Percentiles rank a stretch among this genome's conserved stretches.
Conservation (phyloP, 495 filamentous ascomycete species). For the Cercophora scortea region DNA sequence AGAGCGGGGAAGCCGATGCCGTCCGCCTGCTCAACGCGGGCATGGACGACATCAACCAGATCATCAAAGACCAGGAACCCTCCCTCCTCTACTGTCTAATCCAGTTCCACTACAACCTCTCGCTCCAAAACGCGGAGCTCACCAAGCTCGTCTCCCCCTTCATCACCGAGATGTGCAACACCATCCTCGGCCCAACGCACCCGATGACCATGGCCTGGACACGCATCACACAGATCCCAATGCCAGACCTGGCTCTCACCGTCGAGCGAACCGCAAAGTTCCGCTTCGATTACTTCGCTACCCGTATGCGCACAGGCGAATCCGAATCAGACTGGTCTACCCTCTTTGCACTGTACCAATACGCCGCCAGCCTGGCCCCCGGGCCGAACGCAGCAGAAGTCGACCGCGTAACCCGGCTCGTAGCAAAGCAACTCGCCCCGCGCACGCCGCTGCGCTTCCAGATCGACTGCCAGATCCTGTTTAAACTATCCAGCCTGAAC, state of each 20-base stretch:
- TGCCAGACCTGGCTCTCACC: conserved; percentile 1
- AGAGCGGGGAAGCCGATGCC: conserved; percentile 4
- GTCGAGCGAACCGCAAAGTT: conserved; percentile 7
- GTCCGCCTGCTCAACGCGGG: conserved; percentile 12
- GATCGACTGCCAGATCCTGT: conserved; percentile 2
- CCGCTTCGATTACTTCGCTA: conserved; percentile 10
- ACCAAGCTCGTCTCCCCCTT: neutral
- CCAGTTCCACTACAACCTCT: conserved; percentile 8
- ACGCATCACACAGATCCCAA: conserved; percentile 4
- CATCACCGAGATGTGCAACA: conserved; percentile 6
- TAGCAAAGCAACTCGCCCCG: neutral
- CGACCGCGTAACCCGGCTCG: conserved; percentile 2
- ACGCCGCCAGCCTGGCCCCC: neutral
- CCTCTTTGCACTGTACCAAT: neutral
- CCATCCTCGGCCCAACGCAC: conserved; percentile 10
- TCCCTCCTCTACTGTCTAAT: conserved; percentile 9
- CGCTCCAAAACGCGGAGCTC: neutral
- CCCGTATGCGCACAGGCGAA: neutral
- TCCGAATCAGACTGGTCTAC: neutral
- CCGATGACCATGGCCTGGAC: conserved; percentile 10
- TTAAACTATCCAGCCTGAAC: conserved; percentile 5
- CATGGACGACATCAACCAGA: conserved; percentile 9
- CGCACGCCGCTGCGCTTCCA: neutral
- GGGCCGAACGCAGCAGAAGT: neutral
- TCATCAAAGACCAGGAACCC: conserved; percentile 14